A percentile compares a stretch with the other conserved stretches of the same genome.
These are phyloP conservation scores for Cucurbita maxima DNA, from an alignment of 306 rosid genomes.

Conservation along the genomic window DNA sequence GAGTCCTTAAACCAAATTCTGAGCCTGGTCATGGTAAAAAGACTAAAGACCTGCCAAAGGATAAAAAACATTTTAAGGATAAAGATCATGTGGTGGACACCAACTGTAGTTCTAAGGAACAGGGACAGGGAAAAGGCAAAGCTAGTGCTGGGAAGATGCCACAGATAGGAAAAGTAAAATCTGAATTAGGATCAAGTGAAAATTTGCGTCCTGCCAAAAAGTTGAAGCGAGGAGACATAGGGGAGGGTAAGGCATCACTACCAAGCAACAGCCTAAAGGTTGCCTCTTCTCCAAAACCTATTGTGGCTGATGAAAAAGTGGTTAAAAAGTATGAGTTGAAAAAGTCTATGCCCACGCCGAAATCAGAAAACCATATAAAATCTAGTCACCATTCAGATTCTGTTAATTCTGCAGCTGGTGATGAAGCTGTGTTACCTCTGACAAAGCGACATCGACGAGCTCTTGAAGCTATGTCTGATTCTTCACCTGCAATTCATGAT, in stretches of 20 bases:
- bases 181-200: conserved; percentile 33
- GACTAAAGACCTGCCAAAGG: conserved; percentile 25
- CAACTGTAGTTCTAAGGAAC: conserved; percentile 21
- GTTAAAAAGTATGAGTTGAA: conserved; percentile 34
- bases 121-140: conserved; percentile 22
- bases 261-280: conserved; percentile 25
- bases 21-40: conserved; percentile 30
- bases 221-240: conserved; percentile 31
- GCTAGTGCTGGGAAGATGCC: conserved; percentile 29
- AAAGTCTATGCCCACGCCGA: conserved; percentile 29
- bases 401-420: conserved; percentile 30
- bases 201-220: conserved; percentile 41
- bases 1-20: conserved; percentile 23
- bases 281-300: conserved; percentile 26
- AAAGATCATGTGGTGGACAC: conserved; percentile 17
- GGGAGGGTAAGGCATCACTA: conserved; percentile 26
- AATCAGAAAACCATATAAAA: conserved; percentile 35
- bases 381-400: conserved; percentile 26
- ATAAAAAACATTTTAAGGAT: conserved; percentile 23
- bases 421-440: conserved; percentile 31
- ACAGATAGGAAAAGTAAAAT: conserved; percentile 31
- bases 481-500: conserved; percentile 30
- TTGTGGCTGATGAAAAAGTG: conserved; percentile 28
- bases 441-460: conserved; percentile 37
- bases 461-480: conserved; percentile 35